Evolutionary conservation across 2,329 filamentous ascomycete genomes (phyloP), one percentile per base, ranked within the genome.

Genomic region (Penicillium sp.): DNA sequence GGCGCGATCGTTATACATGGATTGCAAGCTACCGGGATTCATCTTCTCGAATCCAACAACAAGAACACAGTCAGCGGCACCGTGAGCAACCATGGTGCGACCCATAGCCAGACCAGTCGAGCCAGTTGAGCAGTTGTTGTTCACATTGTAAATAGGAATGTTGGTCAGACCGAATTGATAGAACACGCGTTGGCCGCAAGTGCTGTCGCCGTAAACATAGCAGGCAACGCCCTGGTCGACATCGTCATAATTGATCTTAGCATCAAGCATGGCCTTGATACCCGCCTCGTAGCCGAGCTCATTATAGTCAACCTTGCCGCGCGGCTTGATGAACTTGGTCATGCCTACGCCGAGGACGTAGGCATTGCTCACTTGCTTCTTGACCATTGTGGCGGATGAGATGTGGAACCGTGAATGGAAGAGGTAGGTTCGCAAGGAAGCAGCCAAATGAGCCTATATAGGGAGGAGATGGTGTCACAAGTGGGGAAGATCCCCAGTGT

Each of bases 41-140:
- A 97, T 97, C 84, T 96, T 96, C 81, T 97, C 94, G 65, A 97
- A 97, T 4, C 93, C 94, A 18, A 97, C 85, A 1, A 97, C 92
- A 55, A 97, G 78, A 18, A 96, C 85, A 69, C 90, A 95, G 73
- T 96, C 89, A 1, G 90, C 89, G 13, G 84, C 89, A 31, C 92
- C 92, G 63, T 89, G 82, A 6, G 85, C 81, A 64, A 96, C 86
- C 70, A 95, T 81, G 48, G 86, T 90, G 31, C 91, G 81, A 2
- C 83, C 94, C 82, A 97, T 87, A 69, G 86, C 86, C 52, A 97
- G 78, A 8, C 93, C 94, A 0, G 93, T 96, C 4, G 87, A 91
- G n/a, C 93, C 94, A 0, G 93, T 97, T 4, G 89, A 90, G 81
- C 93, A 97, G 79, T 96, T 96, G 81, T 97, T 97, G 83, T 96